phyloP scores from a whole-genome alignment of 2,329 filamentous ascomycete species.

The Cyphellophora attinorum region DNA sequence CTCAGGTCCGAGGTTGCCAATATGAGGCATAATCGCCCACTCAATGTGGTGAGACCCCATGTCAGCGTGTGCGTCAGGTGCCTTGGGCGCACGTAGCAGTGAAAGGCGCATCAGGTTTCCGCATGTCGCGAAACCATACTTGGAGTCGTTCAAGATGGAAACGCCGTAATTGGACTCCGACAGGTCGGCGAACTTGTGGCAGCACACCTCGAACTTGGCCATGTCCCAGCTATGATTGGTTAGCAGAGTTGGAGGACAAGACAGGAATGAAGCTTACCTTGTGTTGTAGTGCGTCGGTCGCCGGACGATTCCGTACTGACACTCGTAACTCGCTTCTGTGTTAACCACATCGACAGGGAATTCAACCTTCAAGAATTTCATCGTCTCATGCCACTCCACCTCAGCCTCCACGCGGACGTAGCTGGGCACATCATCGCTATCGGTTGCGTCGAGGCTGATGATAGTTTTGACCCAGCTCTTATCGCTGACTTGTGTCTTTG shows the following conservation, averaged over 20 bases:
- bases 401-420: constrained; percentile 72
- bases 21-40: constrained; percentile 83
- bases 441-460: constrained; percentile 64
- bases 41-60: constrained; percentile 84
- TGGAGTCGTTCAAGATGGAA: constrained; percentile 87
- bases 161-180: constrained; percentile 84
- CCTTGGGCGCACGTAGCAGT: constrained; percentile 78
- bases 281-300: constrained; percentile 98
- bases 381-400: constrained; percentile 94
- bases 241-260: constrained; percentile 8
- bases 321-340: constrained; percentile 90
- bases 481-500: constrained; percentile 78
- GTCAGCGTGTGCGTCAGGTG: constrained; percentile 85
- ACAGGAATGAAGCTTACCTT: constrained; percentile 35
- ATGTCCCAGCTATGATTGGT: constrained; percentile 65
- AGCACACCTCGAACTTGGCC: constrained; percentile 96
- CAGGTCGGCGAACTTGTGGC: constrained; percentile 86
- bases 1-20: constrained; percentile 57
- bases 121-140: constrained; percentile 87
- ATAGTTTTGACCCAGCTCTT: constrained; percentile 78
- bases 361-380: constrained; percentile 98
- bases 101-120: constrained; percentile 85
- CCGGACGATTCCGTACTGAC: constrained; percentile 79
- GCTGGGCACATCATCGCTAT: constrained; percentile 51
- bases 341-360: constrained; percentile 89